These are phyloP conservation scores for Discostella stelligera DNA, from an alignment of 352 stramenopile genomes.

Conservation along the genomic window DNA sequence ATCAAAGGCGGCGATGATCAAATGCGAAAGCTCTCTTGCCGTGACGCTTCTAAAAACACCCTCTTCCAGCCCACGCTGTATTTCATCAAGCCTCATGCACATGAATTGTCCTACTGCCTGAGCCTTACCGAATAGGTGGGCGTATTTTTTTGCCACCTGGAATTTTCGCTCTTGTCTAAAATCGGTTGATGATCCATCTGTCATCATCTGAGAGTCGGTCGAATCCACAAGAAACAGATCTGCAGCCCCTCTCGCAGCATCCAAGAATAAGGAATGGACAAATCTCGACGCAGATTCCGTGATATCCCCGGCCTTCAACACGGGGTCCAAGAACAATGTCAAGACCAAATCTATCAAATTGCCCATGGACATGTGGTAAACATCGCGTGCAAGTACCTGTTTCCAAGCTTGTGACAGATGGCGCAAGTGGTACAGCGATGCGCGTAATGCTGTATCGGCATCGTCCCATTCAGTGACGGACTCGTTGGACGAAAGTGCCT, in stretches of 20 bases:
- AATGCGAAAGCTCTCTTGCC: slow-evolving; percentile 53
- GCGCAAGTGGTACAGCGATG: slow-evolving; percentile 62
- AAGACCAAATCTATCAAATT: slow-evolving; percentile 70
- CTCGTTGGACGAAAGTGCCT: slow-evolving; percentile 62
- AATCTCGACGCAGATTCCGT: slow-evolving; percentile 61
- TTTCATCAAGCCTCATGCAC: slow-evolving; percentile 56
- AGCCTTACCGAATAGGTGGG: slow-evolving; percentile 51
- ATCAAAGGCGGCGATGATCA: slow-evolving; percentile 60
- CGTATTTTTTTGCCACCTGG: slow-evolving; percentile 26
- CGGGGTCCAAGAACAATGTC: slow-evolving; percentile 54
- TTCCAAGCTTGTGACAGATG: slow-evolving; percentile 70
- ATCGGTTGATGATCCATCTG: neutral
- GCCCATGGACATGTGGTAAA: slow-evolving; percentile 62
- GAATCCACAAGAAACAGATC: slow-evolving; percentile 43
- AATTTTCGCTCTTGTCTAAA: slow-evolving; percentile 10
- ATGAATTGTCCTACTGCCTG: slow-evolving; percentile 61
- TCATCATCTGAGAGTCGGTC: neutral
- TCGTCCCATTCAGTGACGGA: slow-evolving; percentile 71
- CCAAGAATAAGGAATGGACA: slow-evolving; percentile 59
- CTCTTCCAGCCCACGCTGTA: slow-evolving; percentile 50
- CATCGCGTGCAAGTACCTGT: slow-evolving; percentile 50
- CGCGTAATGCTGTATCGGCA: slow-evolving; percentile 63
- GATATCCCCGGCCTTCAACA: slow-evolving; percentile 54
- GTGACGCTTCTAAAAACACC: slow-evolving; percentile 64
- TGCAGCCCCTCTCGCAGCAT: slow-evolving; percentile 40